Evolutionary conservation across 495 filamentous ascomycete genomes (phyloP).

Genomic region (Lineolata rhizophorae): DNA sequence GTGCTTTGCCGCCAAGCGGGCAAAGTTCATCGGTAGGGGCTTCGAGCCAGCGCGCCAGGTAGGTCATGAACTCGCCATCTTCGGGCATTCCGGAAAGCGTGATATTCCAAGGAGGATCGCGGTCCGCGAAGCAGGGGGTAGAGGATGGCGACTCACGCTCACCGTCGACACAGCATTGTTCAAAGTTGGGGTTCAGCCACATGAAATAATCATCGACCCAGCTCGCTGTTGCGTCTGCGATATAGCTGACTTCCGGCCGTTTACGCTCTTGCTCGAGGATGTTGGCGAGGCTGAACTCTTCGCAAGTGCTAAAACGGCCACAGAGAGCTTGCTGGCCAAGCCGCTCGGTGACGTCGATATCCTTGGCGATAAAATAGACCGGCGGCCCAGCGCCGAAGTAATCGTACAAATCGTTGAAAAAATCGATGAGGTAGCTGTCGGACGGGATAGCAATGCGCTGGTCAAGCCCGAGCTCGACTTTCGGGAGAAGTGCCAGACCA

Average conservation of each 20-base stretch:
- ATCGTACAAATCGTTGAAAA: constrained; percentile 83
- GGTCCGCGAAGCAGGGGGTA: constrained; percentile 59
- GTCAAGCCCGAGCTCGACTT: constrained; percentile 71
- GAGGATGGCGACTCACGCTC: too few relatives aligned
- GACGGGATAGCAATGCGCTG: constrained; percentile 85
- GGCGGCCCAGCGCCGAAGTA: constrained; percentile 86
- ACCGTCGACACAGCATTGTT: constrained; percentile 49
- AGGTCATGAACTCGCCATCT: constrained; percentile 70
- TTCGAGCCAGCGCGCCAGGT: constrained; percentile 59
- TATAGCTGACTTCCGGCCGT: constrained; percentile 70
- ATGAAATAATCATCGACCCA: constrained; percentile 95
- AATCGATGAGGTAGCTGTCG: constrained; percentile 79
- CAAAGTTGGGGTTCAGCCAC: constrained; percentile 76
- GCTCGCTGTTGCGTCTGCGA: constrained; percentile 76
- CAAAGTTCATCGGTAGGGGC: constrained; percentile 65
- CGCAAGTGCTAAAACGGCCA: constrained; percentile 73
- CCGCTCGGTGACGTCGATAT: constrained; percentile 54
- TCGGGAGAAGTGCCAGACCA: constrained; percentile 61
- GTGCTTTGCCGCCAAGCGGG: constrained; percentile 66
- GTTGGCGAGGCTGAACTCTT: constrained; percentile 63
- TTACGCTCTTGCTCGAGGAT: constrained; percentile 84
- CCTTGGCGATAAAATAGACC: constrained; percentile 81
- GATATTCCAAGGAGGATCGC: constrained; percentile 66
- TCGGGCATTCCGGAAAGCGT: constrained; percentile 80
- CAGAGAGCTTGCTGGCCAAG: constrained; percentile 66